These are phyloP conservation scores for Rhodosporidiobolus odoratus DNA, from an alignment of 768 basidiomycete species.

Conservation along the genomic window DNA sequence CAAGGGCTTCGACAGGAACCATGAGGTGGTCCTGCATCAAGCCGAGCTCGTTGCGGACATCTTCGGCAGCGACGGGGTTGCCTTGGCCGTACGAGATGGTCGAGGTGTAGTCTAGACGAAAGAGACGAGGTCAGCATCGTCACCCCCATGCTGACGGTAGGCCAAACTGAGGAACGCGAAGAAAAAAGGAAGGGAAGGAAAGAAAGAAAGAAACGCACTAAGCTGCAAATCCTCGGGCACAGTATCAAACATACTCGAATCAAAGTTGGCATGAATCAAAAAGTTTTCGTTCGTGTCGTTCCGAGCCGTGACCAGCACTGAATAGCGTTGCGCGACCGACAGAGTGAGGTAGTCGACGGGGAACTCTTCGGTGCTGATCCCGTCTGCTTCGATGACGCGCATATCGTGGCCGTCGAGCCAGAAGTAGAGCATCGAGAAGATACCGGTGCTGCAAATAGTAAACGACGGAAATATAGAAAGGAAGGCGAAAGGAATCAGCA, in stretches of 20 bases:
- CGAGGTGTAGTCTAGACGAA: constrained; percentile 64
- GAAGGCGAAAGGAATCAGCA: constrained; percentile 20
- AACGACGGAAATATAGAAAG: constrained; percentile 1
- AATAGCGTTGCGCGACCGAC: constrained; percentile 86
- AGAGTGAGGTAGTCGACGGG: constrained; percentile 67
- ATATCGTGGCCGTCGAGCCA: constrained; percentile 49
- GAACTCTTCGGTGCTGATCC: constrained; percentile 63
- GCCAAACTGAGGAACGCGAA: not conserved
- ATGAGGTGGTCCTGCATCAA: constrained; percentile 57
- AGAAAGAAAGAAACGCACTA: constrained; percentile 53
- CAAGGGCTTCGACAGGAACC: constrained; percentile 57
- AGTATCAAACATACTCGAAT: constrained; percentile 63
- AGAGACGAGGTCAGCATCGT: not conserved
- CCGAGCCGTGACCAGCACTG: constrained; percentile 80
- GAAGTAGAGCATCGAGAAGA: constrained; percentile 46
- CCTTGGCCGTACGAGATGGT: constrained; percentile 68
- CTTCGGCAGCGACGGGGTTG: constrained; percentile 45
- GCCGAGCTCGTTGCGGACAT: constrained; percentile 51
- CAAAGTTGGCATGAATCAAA: constrained; percentile 86
- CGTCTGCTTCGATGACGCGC: constrained; percentile 47
- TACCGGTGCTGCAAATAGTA: constrained; percentile 1
- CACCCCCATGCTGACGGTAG: too few relatives aligned
- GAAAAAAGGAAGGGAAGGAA: not conserved
- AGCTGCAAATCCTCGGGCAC: constrained; percentile 67
- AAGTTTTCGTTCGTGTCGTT: constrained; percentile 81